Evolutionary conservation across 176 grass and related monocot genomes (phyloP).

Genomic region (Pharus latifolius): DNA sequence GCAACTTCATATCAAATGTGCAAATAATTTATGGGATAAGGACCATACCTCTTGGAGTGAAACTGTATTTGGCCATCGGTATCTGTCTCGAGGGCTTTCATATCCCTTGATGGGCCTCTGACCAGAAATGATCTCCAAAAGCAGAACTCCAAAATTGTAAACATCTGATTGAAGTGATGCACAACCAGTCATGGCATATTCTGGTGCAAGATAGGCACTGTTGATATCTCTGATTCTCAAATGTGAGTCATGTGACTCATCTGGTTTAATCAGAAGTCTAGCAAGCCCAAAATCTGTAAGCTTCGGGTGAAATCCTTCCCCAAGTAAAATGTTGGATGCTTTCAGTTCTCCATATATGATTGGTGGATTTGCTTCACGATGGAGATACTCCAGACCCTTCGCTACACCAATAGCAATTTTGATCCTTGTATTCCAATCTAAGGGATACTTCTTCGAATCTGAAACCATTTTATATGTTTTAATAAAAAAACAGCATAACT

Average conservation of each 20-base stretch:
- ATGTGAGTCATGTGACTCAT: too few relatives aligned
- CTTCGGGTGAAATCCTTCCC: neutral
- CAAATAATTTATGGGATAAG: too few relatives aligned
- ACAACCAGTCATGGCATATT: neutral
- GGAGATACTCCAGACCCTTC: neutral
- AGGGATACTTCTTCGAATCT: neutral
- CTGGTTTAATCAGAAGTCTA: neutral
- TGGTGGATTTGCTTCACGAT: neutral
- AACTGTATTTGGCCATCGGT: neutral
- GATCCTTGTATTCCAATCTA: conserved; percentile 4
- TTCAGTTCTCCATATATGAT: conserved; percentile 2
- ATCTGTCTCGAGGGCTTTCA: neutral
- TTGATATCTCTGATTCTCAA: neutral
- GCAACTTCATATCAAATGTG: too few relatives aligned
- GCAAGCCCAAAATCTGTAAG: conserved; percentile 2
- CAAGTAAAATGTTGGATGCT: neutral
- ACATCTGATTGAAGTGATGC: neutral
- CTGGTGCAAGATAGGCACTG: neutral
- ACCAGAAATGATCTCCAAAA: conserved; percentile 12
- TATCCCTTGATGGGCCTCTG: too few relatives aligned
- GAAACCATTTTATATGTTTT: neutral
- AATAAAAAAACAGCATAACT: neutral
- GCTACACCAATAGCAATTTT: neutral
- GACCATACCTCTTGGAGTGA: neutral
- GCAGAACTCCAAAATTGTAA: conserved; percentile 15